Percentiles rank a stretch among this genome's conserved stretches.
phyloP scores from a whole-genome alignment of 2,329 filamentous ascomycete genomes.

The Aspergillus melleus region DNA sequence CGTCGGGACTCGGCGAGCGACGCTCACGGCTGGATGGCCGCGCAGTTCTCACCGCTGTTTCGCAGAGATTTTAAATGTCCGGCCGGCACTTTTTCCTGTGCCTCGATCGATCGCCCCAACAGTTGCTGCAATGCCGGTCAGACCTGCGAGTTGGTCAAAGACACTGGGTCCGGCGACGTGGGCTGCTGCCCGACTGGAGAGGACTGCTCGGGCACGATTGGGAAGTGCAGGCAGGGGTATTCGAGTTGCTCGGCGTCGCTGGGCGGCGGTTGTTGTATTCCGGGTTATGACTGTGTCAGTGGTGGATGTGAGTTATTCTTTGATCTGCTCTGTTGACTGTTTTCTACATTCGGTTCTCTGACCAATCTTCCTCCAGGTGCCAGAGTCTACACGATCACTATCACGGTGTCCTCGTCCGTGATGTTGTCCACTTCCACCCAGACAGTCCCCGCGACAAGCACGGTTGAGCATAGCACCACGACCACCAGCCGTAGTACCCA shows the following conservation, averaged over 20 bases:
- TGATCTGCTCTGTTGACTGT: no score
- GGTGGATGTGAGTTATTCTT: slow-evolving; percentile 52
- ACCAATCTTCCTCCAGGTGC: slow-evolving; percentile 25
- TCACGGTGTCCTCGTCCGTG: slow-evolving; percentile 35
- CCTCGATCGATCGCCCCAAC: slow-evolving; percentile 55
- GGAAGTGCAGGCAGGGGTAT: slow-evolving; percentile 54
- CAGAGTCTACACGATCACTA: slow-evolving; percentile 35
- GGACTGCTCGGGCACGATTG: slow-evolving; percentile 54
- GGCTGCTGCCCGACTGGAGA: slow-evolving; percentile 61
- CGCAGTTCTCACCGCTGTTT: slow-evolving; percentile 12
- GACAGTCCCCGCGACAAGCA: slow-evolving; percentile 28
- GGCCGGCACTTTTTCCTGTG: slow-evolving; percentile 54
- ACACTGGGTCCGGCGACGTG: slow-evolving; percentile 56
- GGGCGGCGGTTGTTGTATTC: slow-evolving; percentile 64
- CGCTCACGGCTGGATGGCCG: not conserved
- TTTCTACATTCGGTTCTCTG: slow-evolving; percentile 15
- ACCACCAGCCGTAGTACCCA: slow-evolving; percentile 39
- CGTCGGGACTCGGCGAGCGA: not conserved
- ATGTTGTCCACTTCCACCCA: slow-evolving; percentile 33
- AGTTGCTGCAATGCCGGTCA: slow-evolving; percentile 58
- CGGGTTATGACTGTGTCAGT: slow-evolving; percentile 58
- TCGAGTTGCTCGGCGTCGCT: slow-evolving; percentile 54
- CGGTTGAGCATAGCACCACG: slow-evolving; percentile 34
- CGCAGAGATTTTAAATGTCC: slow-evolving; percentile 59
- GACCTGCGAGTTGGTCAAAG: slow-evolving; percentile 54